Evolutionary conservation across 1,139 yeast genomes (phyloP).

Genomic region (Lodderomyces jiufengensis): DNA sequence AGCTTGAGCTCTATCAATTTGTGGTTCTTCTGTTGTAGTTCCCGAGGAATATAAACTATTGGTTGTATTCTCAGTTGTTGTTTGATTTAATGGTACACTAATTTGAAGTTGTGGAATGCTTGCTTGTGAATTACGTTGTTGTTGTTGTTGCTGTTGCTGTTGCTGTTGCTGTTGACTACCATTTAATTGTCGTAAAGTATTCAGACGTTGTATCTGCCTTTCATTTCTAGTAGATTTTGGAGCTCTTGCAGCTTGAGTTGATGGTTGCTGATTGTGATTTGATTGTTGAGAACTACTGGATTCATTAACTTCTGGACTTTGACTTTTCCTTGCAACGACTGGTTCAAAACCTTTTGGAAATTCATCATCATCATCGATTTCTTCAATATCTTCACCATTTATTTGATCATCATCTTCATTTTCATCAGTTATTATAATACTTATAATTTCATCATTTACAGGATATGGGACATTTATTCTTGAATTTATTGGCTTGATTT

Average conservation of each 20-base stretch:
- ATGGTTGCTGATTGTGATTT: not conserved
- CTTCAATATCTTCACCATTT: not conserved
- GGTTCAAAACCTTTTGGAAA: slow-evolving; percentile 7
- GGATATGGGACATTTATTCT: slow-evolving; percentile 8
- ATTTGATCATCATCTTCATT: slow-evolving; percentile 1
- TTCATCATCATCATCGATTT: slow-evolving; percentile 4
- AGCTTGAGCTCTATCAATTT: slow-evolving; percentile 7
- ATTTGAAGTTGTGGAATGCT: too few species aligned
- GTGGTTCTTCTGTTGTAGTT: not conserved
- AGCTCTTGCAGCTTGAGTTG: not conserved
- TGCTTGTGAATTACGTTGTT: not conserved
- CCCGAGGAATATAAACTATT: too few species aligned
- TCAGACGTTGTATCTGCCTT: not conserved
- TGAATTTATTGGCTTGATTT: too few species aligned
- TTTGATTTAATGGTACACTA: too few species aligned
- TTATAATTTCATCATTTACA: slow-evolving; percentile 7
- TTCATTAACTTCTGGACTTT: not conserved
- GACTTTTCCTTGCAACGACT: not conserved
- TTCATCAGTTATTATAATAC: slow-evolving; percentile 4
- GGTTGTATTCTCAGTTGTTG: not conserved
- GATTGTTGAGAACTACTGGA: not conserved
- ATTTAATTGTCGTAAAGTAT: slow-evolving; percentile 2
- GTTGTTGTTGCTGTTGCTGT: too few species aligned
- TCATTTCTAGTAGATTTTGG: not conserved
- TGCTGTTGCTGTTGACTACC: not conserved